phyloP scores from a whole-genome alignment of 768 basidiomycete genomes.

The Goffeauzyma gilvescens region DNA sequence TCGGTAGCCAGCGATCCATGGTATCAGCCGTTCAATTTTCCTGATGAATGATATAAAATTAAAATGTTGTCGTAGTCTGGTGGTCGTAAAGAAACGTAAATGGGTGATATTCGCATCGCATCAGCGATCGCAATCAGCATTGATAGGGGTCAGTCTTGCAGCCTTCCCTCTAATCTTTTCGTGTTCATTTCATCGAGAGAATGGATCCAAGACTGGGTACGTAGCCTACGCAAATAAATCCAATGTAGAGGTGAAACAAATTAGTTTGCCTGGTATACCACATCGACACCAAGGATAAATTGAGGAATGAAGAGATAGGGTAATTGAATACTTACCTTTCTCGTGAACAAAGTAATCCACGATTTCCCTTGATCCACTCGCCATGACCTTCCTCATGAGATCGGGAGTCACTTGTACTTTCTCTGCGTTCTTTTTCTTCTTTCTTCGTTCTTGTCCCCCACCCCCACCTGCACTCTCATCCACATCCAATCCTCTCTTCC shows the following conservation, averaged over 20 bases:
- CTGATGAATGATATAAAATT: no score
- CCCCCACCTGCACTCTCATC: neutral
- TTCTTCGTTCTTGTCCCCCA: neutral
- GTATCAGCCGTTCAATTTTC: no score
- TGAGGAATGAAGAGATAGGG: no score
- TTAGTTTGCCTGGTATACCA: neutral
- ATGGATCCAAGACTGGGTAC: conserved; percentile 5
- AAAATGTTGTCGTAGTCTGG: no score
- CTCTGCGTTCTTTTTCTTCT: neutral
- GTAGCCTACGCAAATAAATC: neutral
- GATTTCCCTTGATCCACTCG: conserved; percentile 18
- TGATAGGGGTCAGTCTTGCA: no score
- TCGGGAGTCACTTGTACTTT: conserved; percentile 2
- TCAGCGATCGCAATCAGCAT: no score
- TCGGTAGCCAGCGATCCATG: no score
- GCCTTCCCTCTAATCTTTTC: neutral
- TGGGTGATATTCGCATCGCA: no score
- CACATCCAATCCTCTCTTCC: neutral
- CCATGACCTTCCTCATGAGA: conserved; percentile 11
- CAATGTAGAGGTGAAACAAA: neutral
- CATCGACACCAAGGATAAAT: neutral
- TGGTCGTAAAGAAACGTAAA: no score
- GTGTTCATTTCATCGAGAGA: neutral
- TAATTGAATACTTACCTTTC: conserved; percentile 17
- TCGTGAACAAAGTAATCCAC: conserved; percentile 28